Base-by-base conservation (phyloP, 768 basidiomycete species). In the Amanita subjunquillea region DNA sequence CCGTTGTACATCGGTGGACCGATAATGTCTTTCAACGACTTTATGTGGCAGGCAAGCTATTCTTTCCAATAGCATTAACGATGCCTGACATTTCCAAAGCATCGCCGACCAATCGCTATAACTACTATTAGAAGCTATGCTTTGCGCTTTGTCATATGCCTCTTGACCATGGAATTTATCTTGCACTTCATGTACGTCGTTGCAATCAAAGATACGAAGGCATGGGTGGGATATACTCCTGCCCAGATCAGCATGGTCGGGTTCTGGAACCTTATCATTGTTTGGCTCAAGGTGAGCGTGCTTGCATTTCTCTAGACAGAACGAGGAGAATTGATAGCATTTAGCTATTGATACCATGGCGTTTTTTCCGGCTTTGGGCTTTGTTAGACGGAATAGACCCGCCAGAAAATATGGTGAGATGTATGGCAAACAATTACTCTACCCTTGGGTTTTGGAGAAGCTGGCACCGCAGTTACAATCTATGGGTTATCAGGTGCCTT, bases 391-490 rank as follows among this genome's bases (percentile, higher is more conserved):
- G 89, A 0, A 77, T 97, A 32, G 91, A 96, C 59, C 87, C 92
- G 0, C 96, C 95, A 0, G 96, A 99, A 67, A 99, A 99, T 66
- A 96, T 97, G 96, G 78, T 99, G 10, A 79, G 96, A n/a, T 98
- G 96, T 62, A 87, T 97, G 83, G 88, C 83, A 20, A 99, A 98
- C 66, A 98, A 97, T 65, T 97, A 97, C 63, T 96, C 94, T 0
- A 79, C 83, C 0, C 65, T 85, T 8, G 92, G 92, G 0, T 98
- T 99, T 67, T 98, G 96, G 96, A 69, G 92, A 56, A 85, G 85
- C 57, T 98, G 95, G 96, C 95, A 98, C 64, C 75, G 96, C 6
- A 91, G 87, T 56, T 97, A 93, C 67, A 99, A 98, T 62, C 76
- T 96, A 12, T 98, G 95, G 96, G 73, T 94, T 43, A 80, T 92